phyloP scores from a whole-genome alignment of 768 basidiomycete species.

The Pleurotus tuoliensis region DNA sequence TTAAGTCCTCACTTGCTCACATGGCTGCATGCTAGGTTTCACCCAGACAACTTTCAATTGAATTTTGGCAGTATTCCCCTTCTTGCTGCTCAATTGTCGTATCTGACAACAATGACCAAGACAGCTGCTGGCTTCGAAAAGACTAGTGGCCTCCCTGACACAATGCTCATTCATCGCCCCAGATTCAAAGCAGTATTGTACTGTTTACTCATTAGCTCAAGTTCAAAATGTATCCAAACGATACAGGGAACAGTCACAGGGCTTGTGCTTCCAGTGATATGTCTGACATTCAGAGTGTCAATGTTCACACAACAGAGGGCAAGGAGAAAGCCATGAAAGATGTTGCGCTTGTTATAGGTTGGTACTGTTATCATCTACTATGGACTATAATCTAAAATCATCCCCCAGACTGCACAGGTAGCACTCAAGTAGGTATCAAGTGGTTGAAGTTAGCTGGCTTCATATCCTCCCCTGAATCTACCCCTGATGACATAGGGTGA shows the following conservation, averaged over 20 bases:
- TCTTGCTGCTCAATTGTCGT: slow-evolving; percentile 1
- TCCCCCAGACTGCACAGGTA: slow-evolving; percentile 18
- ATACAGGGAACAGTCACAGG: slow-evolving; percentile 10
- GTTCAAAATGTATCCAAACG: neutral
- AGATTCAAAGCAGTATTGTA: slow-evolving; percentile 16
- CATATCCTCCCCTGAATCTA: neutral
- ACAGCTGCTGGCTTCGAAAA: neutral
- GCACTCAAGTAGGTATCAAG: slow-evolving; percentile 16
- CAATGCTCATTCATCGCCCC: slow-evolving; percentile 12
- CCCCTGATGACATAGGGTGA: neutral
- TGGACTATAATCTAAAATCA: too few species aligned
- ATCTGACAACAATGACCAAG: slow-evolving; percentile 3
- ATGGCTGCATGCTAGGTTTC: neutral
- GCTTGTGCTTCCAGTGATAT: neutral
- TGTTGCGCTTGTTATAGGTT: slow-evolving; percentile 8
- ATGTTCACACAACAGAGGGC: slow-evolving; percentile 12
- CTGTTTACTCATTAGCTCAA: slow-evolving; percentile 5
- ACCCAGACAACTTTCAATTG: slow-evolving; percentile 11
- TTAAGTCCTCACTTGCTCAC: neutral
- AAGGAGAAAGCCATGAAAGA: slow-evolving; percentile 3
- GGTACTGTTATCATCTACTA: neutral
- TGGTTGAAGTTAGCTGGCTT: slow-evolving; percentile 13
- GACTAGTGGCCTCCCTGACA: slow-evolving; percentile 8
- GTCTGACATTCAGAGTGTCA: slow-evolving; percentile 6
- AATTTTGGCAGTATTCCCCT: slow-evolving; percentile 13